Percentiles rank a stretch among this genome's conserved stretches.
Conservation (phyloP, 2,329 filamentous ascomycete species). For the Rhynchosporium graminicola region DNA sequence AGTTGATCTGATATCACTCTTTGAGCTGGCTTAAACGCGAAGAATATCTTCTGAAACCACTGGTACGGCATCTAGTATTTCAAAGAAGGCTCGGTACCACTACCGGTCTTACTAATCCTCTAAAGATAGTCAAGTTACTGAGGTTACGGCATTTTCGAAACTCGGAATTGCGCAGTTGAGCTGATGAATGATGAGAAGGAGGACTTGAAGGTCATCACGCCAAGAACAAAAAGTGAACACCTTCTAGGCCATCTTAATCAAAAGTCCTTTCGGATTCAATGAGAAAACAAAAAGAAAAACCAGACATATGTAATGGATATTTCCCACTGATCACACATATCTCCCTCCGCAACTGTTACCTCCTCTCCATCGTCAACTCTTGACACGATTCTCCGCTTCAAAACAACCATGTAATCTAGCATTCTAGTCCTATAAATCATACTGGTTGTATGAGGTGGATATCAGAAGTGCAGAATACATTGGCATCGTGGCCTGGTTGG, state of each 20-base stretch:
- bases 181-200: too few relatives aligned
- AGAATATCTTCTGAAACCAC: slow-evolving; percentile 41
- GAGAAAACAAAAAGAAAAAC: neutral
- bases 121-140: slow-evolving; percentile 5
- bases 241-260: neutral
- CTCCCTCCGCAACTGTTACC: slow-evolving; percentile 42
- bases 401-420: slow-evolving; percentile 44
- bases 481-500: slow-evolving; percentile 40
- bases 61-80: slow-evolving; percentile 46
- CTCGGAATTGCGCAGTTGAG: too few relatives aligned
- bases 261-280: neutral
- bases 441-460: slow-evolving; percentile 23
- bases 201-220: too few relatives aligned
- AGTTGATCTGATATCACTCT: neutral
- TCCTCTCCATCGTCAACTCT: slow-evolving; percentile 44
- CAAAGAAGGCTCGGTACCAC: slow-evolving; percentile 44
- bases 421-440: slow-evolving; percentile 47
- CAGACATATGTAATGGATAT: slow-evolving; percentile 41
- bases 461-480: slow-evolving; percentile 38
- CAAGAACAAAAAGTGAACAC: neutral
- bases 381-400: slow-evolving; percentile 44
- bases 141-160: neutral
- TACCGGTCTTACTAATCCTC: slow-evolving; percentile 46
- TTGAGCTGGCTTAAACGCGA: slow-evolving; percentile 8
- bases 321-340: slow-evolving; percentile 45